phyloP scores from a whole-genome alignment of 352 stramenopile genomes.

The Phytophthora ohioensis region DNA sequence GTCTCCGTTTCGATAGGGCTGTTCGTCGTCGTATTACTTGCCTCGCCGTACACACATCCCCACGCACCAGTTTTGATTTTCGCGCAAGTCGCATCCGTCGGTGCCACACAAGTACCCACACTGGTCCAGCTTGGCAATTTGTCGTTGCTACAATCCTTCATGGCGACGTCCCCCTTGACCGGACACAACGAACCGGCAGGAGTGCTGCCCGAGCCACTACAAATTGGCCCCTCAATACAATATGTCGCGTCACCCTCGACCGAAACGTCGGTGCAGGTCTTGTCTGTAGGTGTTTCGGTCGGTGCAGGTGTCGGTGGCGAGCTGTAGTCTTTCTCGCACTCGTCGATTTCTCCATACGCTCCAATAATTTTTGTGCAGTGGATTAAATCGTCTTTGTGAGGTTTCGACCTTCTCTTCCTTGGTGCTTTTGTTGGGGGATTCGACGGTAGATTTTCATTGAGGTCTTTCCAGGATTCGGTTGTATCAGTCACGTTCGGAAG shows the following conservation, averaged over 20 bases:
- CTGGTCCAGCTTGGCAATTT: slow-evolving; percentile 1
- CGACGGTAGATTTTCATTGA: slow-evolving; percentile 11
- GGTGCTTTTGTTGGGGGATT: neutral
- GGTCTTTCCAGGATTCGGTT: slow-evolving; percentile 9
- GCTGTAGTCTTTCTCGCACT: slow-evolving; percentile 2
- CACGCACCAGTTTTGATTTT: slow-evolving; percentile 2
- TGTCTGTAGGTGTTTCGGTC: neutral
- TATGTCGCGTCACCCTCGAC: neutral
- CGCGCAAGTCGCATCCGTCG: neutral
- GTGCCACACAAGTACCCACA: neutral
- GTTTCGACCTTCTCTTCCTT: neutral
- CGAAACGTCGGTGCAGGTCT: slow-evolving; percentile 8
- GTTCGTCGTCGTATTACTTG: neutral
- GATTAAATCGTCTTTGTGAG: neutral
- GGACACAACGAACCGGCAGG: neutral
- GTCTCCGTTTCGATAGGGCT: neutral
- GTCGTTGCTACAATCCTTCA: neutral
- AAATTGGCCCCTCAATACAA: neutral
- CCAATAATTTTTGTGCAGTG: slow-evolving; percentile 24
- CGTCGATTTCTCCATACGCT: slow-evolving; percentile 8
- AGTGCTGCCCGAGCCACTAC: neutral
- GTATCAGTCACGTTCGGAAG: slow-evolving; percentile 14
- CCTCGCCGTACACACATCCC: neutral
- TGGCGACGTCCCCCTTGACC: neutral
- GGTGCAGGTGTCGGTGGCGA: neutral